These are phyloP conservation scores for Rhynchospora breviuscula DNA, from an alignment of 176 grass and related monocot genomes.

Conservation along the genomic window DNA sequence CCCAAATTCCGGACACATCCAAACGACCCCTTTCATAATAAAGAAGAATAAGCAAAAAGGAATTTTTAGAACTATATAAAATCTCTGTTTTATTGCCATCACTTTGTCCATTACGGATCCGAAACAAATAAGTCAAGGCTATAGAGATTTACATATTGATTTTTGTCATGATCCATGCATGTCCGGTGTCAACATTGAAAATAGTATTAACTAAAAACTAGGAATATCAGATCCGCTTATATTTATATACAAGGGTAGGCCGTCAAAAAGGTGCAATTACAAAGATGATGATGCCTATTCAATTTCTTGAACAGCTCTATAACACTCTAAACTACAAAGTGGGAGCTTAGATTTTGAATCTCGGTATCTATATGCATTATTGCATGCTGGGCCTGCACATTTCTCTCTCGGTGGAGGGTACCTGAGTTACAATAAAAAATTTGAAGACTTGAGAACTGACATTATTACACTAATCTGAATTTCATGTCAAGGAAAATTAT, in stretches of 20 bases:
- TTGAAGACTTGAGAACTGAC: not conserved
- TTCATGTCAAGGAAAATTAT: not conserved
- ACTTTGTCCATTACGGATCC: not conserved
- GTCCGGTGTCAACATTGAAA: not conserved
- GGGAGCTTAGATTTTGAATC: conserved; percentile 90
- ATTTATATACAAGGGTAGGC: conserved; percentile 4
- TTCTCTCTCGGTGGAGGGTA: conserved; percentile 98
- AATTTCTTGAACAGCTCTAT: conserved; percentile 68
- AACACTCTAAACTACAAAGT: conserved; percentile 82
- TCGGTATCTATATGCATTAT: conserved; percentile 83
- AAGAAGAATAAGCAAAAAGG: not conserved
- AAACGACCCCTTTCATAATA: too few species aligned
- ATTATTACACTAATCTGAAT: conserved; percentile 7
- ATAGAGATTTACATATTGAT: not conserved
- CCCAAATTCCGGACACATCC: too few species aligned
- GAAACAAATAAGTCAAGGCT: not conserved
- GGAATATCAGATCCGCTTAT: not conserved
- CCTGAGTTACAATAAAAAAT: conserved; percentile 36
- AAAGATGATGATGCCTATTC: conserved; percentile 5
- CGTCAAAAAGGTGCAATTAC: not conserved
- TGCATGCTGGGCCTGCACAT: conserved; percentile 67
- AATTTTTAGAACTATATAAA: not conserved
- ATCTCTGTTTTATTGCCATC: not conserved
- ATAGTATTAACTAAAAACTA: not conserved
- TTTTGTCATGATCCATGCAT: not conserved